Conservation (phyloP, 352 stramenopile species). For the Phytopythium chamaehyphon region DNA sequence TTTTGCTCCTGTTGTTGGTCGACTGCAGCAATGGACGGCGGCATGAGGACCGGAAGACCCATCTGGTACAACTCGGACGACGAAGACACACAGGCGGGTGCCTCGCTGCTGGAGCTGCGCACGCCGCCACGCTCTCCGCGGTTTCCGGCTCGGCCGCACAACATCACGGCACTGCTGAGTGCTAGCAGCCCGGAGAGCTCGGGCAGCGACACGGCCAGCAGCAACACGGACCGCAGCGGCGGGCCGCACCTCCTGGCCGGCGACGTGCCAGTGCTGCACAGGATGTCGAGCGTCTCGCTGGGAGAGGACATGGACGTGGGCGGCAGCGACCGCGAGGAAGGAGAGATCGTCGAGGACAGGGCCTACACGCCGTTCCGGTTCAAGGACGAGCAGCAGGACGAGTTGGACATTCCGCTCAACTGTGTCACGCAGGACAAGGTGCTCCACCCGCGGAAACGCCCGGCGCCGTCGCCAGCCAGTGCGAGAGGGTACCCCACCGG, state of each 20-base stretch:
- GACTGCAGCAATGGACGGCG: constrained; percentile 3
- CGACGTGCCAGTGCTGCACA: constrained; percentile 22
- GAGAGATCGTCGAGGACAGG: constrained; percentile 7
- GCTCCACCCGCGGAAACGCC: constrained; percentile 31
- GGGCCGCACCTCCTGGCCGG: constrained; percentile 7
- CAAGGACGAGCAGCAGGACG: constrained; percentile 16
- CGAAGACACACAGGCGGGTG: constrained; percentile 1
- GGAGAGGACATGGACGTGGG: constrained; percentile 13
- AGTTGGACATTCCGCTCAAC: constrained; percentile 30
- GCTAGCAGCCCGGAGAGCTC: constrained; percentile 18
- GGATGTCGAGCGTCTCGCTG: constrained; percentile 50
- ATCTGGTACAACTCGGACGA: constrained; percentile 20
- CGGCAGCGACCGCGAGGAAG: constrained; percentile 8
- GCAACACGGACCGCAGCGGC: constrained; percentile 21
- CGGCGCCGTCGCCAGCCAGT: constrained; percentile 28
- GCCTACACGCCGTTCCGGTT: constrained; percentile 5
- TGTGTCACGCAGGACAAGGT: constrained; percentile 43
- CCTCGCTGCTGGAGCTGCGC: constrained; percentile 18
- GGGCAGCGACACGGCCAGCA: constrained; percentile 33
- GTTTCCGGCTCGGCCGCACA: constrained; percentile 1
- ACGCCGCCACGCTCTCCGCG: constrained; percentile 8
- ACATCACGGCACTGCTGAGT: constrained; percentile 23
- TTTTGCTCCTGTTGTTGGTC: too few relatives aligned
- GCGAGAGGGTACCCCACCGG: constrained; percentile 16
- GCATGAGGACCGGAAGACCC: constrained; percentile 7